Evolutionary conservation across 805 yeast genomes (phyloP).

Genomic region (Myxozyma geophila): DNA sequence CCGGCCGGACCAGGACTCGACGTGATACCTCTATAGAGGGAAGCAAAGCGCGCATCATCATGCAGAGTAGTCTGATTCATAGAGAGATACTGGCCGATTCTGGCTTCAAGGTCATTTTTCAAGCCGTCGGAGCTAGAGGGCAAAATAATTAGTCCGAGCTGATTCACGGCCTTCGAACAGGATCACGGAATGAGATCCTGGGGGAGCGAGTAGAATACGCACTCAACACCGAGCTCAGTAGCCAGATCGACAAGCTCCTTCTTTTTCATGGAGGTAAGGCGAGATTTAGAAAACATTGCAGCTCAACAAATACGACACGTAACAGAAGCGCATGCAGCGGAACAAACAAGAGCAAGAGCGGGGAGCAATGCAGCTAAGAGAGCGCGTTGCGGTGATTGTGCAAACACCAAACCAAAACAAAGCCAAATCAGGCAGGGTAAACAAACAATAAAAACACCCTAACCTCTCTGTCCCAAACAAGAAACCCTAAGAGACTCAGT

Average conservation of each 20-base stretch:
- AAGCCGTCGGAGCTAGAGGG: constrained; percentile 39
- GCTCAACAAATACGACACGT: not conserved
- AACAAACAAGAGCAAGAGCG: not conserved
- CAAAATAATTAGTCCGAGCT: not conserved
- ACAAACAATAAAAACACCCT: not conserved
- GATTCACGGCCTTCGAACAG: not conserved
- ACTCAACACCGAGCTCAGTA: constrained; percentile 46
- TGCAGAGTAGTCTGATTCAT: constrained; percentile 29
- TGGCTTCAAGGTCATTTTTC: constrained; percentile 42
- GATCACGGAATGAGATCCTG: not conserved
- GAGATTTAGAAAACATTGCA: constrained; percentile 16
- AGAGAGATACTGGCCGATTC: constrained; percentile 38
- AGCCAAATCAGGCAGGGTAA: constrained; percentile 2
- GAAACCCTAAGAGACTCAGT: not conserved
- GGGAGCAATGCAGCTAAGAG: not conserved
- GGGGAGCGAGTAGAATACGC: constrained; percentile 23
- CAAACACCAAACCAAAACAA: constrained; percentile 1
- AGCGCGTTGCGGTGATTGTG: constrained; percentile 1
- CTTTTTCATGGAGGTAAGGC: constrained; percentile 48
- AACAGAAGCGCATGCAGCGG: not conserved
- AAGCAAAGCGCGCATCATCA: constrained; percentile 37
- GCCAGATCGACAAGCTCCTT: constrained; percentile 48
- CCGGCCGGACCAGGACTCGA: constrained; percentile 11
- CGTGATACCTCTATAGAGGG: constrained; percentile 27
- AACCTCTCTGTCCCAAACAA: not conserved